Percentiles rank a stretch among this genome's conserved stretches.
Evolutionary conservation across 2,329 filamentous ascomycete genomes (phyloP).

Genomic region (Colletotrichum tanaceti): DNA sequence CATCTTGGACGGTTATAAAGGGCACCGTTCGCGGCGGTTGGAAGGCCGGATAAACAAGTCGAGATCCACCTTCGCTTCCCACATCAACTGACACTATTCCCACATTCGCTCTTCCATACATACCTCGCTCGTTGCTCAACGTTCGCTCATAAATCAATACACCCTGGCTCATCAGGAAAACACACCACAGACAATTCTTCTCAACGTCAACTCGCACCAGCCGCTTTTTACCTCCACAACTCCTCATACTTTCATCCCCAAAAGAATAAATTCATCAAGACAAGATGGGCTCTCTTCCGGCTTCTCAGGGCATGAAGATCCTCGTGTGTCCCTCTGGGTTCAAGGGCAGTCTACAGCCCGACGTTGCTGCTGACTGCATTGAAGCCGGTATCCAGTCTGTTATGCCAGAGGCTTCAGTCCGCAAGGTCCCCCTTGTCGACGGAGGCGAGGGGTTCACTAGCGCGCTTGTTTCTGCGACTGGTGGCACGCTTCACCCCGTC

Average conservation of each 20-base stretch:
- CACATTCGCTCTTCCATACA: constrained; percentile 16
- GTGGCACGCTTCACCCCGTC: constrained; percentile 52
- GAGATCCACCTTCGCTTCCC: neutral
- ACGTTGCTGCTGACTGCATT: constrained; percentile 62
- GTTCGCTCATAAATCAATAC: constrained; percentile 13
- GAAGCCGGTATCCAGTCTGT: constrained; percentile 60
- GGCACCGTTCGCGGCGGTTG: neutral
- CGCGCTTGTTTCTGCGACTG: constrained; percentile 57
- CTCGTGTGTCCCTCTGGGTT: constrained; percentile 65
- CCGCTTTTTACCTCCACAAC: neutral
- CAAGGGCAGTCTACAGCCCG: constrained; percentile 63
- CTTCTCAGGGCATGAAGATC: constrained; percentile 48
- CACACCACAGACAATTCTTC: constrained; percentile 4
- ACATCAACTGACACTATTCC: neutral
- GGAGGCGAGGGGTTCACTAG: constrained; percentile 64
- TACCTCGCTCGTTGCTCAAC: constrained; percentile 16
- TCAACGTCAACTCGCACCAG: neutral
- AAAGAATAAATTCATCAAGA: neutral
- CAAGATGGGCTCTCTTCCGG: constrained; percentile 25
- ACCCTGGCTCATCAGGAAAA: constrained; percentile 2
- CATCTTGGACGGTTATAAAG: constrained; percentile 13
- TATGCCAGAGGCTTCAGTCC: constrained; percentile 54
- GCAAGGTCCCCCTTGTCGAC: constrained; percentile 63
- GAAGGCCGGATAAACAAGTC: neutral
- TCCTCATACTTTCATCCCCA: neutral